Evolutionary conservation across 2,329 filamentous ascomycete genomes (phyloP).

Genomic region (Trichophaea hybrida): DNA sequence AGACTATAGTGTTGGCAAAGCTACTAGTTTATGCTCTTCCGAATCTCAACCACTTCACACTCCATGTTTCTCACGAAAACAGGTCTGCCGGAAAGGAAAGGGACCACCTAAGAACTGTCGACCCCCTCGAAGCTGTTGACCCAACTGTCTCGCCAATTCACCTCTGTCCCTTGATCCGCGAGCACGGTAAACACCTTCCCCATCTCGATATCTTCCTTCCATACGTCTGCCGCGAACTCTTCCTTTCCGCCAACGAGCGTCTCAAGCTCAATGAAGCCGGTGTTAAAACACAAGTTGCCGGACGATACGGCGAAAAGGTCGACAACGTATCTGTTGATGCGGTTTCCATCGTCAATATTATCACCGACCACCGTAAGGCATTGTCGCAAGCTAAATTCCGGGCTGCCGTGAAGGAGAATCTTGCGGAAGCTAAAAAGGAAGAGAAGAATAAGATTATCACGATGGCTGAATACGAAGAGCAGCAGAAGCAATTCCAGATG

Average conservation of each 20-base stretch:
- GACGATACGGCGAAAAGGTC: constrained; percentile 10
- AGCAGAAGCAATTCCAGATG: constrained; percentile 22
- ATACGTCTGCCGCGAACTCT: constrained; percentile 24
- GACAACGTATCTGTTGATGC: constrained; percentile 17
- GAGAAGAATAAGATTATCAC: constrained; percentile 10
- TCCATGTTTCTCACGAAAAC: constrained; percentile 10
- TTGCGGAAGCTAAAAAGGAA: constrained; percentile 5
- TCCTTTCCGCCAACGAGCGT: constrained; percentile 22
- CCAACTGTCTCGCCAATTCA: constrained; percentile 6
- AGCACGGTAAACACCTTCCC: constrained; percentile 21
- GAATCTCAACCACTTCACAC: constrained; percentile 19
- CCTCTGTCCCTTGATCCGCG: constrained; percentile 23
- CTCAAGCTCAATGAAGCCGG: constrained; percentile 22
- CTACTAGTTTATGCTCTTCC: constrained; percentile 23
- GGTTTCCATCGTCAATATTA: constrained; percentile 16
- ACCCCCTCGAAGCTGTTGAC: constrained; percentile 8
- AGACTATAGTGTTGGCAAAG: neutral
- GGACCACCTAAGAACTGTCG: constrained; percentile 12
- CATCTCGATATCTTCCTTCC: constrained; percentile 23
- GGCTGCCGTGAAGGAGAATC: constrained; percentile 15
- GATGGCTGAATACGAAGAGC: constrained; percentile 18
- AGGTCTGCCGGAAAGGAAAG: constrained; percentile 1
- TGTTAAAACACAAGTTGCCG: constrained; percentile 18
- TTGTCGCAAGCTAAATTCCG: constrained; percentile 16
- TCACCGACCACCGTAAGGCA: constrained; percentile 18